Evolutionary conservation across 495 filamentous ascomycete species (phyloP), one percentile per base, ranked within the genome.

Genomic region (Neurospora tetraspora): DNA sequence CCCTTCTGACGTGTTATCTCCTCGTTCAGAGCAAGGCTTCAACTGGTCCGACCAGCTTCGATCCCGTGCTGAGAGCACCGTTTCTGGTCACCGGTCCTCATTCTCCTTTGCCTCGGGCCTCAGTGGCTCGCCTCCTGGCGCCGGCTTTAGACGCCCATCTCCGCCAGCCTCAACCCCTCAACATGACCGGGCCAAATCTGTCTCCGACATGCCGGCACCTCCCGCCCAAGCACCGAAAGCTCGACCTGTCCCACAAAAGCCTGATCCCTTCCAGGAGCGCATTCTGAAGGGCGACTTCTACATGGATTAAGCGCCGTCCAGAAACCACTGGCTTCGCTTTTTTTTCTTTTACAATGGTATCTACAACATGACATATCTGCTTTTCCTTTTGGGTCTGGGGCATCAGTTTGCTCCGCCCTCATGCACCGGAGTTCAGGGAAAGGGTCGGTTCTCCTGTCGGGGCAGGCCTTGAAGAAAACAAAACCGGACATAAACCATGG

Each of bases 221-320:
- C 88, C 89, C 16, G 81, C 80, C 69, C 82, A 85, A 77, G 79
- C 84, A 23, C 82, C 85, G 20, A 79, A 80, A 71, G 75, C 84
- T 9, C 82, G 84, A 59, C 53, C 53, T 65, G 74, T 70, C 4
- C 84, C 84, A 4, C 80, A 85, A 65, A 91, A 93, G 79, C 93
- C 94, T 16, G 96, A 99, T 83, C 90, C 89, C 76, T 94, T 98
- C 84, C 93, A 97, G 82, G 96, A 99, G 86, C 89, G 97, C 74
- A 98, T 99, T 75, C 85, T 99, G 73, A 94, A 96, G 81, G 96
- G 96, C 39, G 96, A 99, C 76, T 97, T 99, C 78, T 94, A 94
- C 82, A 97, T 98, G 94, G 96, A 99, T 78, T 99, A 86, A 86
- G 68, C n/a, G 40, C 42, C 14, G 65, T 36, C 14, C 53, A 18